Percentiles rank a stretch among this genome's conserved stretches.
Conservation (phyloP, 2,329 filamentous ascomycete genomes). For the Balansia obtecta region DNA sequence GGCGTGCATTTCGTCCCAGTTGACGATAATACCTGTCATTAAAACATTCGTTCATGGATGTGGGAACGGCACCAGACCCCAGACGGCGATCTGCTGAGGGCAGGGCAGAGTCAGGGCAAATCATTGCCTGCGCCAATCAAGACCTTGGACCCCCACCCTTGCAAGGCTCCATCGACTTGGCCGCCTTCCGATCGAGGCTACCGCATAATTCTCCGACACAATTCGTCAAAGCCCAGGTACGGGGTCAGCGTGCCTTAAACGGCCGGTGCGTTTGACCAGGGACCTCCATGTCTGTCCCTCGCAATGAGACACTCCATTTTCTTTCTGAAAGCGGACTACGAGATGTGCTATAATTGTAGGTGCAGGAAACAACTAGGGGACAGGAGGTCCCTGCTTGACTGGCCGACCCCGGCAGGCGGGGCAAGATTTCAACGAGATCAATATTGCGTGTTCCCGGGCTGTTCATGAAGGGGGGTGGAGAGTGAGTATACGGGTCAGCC, state of each 20-base stretch:
- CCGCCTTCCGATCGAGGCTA: constrained; percentile 4
- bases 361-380: too few species aligned
- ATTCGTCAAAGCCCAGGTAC: neutral
- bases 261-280: neutral
- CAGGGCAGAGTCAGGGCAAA: neutral
- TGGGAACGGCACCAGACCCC: too few species aligned
- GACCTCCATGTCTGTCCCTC: neutral
- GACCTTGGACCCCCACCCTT: neutral
- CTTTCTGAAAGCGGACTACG: too few species aligned
- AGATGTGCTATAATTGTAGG: too few species aligned
- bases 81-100: too few species aligned
- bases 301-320: neutral
- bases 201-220: too few species aligned
- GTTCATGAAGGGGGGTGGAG: neutral
- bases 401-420: constrained; percentile 1
- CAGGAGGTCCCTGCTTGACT: neutral
- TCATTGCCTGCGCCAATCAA: constrained; percentile 3
- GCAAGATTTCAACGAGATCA: neutral
- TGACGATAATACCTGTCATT: neutral
- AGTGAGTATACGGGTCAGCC: neutral
- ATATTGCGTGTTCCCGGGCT: neutral
- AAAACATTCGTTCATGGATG: neutral
- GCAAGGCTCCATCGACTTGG: constrained; percentile 1
- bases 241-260: constrained; percentile 3
- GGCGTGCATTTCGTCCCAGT: neutral